Evolutionary conservation across 2,329 filamentous ascomycete genomes (phyloP), one percentile per base, ranked within the genome.

Genomic region (Endocalyx cinctus): DNA sequence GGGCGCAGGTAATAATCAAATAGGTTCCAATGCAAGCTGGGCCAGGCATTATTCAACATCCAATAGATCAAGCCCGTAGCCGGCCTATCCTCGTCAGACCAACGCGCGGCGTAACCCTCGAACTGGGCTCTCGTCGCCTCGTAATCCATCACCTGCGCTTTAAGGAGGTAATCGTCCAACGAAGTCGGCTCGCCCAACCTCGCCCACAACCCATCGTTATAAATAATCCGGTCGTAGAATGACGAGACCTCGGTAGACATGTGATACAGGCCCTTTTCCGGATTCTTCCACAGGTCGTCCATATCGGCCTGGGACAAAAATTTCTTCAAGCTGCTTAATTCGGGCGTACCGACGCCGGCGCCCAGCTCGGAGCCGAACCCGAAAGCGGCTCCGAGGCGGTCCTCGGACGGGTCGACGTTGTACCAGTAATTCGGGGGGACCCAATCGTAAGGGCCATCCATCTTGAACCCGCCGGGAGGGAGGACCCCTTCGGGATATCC

Each of bases 1-100:
- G 76, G 69, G 15, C 68, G 70, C 25, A 80, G 54, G 41, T 81
- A 81, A 50, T 77, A 76, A 44, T 82, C 78, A 48, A 80, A 79
- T 5, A 80, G 55, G 33, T 76, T 74, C 78, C 79, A 83, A 47
- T 82, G 78, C 17, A 82, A 57, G 34, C 67, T 72, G 0, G 79
- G 78, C 76, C 77, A 82, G 1, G 77, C 78, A 28, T 70, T 70
- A 43, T 79, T 80, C 33, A 82, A 52, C 77, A 82, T 82, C 78
- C 78, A 82, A 57, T 82, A 82, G 12, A 82, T 70, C 29, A 74
- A 30, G 0, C 78, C 78, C 0, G 77, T 81, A 0, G 77, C 74
- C 0, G 74, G 71, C 4, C 70, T 59, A n/a, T n/a, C n/a, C 1
- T 58, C 51, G 1, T 61, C 62, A 39, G 51, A 71, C 66, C 75